phyloP scores from a whole-genome alignment of 257 asterid species.

The Penstemon barbatus region DNA sequence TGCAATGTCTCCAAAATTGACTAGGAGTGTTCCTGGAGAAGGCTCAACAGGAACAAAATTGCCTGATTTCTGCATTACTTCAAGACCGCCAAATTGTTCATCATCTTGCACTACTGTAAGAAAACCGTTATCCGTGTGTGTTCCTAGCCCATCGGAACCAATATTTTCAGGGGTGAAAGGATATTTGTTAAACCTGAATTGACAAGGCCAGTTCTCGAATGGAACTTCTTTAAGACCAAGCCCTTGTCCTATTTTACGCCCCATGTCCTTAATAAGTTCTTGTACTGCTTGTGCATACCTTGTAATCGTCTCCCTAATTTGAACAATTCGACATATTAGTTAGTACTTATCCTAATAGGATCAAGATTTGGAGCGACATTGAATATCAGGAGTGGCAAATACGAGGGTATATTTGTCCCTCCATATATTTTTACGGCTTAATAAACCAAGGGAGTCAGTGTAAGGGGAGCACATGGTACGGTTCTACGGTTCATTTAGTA shows the following conservation, averaged over 20 bases:
- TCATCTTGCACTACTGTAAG: slow-evolving; percentile 53
- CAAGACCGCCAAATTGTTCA: slow-evolving; percentile 46
- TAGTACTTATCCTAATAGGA: too few species aligned
- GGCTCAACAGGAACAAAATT: slow-evolving; percentile 46
- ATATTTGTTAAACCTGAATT: slow-evolving; percentile 48
- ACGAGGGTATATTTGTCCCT: too few species aligned
- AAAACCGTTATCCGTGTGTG: slow-evolving; percentile 49
- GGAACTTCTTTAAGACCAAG: slow-evolving; percentile 33
- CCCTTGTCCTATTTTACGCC: slow-evolving; percentile 33
- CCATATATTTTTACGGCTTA: too few species aligned
- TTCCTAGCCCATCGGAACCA: slow-evolving; percentile 41
- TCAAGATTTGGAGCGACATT: too few species aligned
- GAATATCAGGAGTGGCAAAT: too few species aligned
- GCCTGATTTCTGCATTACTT: slow-evolving; percentile 47
- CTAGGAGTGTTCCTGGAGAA: slow-evolving; percentile 45
- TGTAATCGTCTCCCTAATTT: slow-evolving; percentile 35
- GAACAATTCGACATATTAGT: background rate
- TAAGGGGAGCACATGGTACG: too few species aligned
- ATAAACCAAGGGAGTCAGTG: too few species aligned
- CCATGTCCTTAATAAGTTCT: slow-evolving; percentile 34
- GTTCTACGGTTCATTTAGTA: too few species aligned
- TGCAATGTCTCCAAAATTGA: slow-evolving; percentile 51
- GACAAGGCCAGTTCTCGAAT: slow-evolving; percentile 43
- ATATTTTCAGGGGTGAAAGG: slow-evolving; percentile 36
- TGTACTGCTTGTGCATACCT: slow-evolving; percentile 41